phyloP scores from a whole-genome alignment of 495 filamentous ascomycete species.

The Letharia columbiana region DNA sequence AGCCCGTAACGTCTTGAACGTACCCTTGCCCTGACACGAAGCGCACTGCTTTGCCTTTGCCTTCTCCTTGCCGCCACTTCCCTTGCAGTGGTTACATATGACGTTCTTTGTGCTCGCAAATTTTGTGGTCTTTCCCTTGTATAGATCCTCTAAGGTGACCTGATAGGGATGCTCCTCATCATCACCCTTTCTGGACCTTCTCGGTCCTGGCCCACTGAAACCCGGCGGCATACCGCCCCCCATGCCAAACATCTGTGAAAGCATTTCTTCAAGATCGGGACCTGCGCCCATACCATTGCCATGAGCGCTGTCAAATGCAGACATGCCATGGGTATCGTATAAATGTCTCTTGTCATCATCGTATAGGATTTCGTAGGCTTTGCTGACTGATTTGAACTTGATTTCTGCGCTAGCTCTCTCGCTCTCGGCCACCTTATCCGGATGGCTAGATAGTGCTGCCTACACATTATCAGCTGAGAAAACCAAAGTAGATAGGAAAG shows the following conservation, averaged over 20 bases:
- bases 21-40: conserved; percentile 68
- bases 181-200: conserved; percentile 59
- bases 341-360: conserved; percentile 87
- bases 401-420: conserved; percentile 76
- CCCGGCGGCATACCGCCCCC: conserved; percentile 38
- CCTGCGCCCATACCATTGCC: conserved; percentile 59
- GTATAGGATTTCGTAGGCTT: conserved; percentile 95
- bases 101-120: conserved; percentile 90
- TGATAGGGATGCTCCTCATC: conserved; percentile 87
- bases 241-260: conserved; percentile 87
- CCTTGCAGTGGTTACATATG: conserved; percentile 78
- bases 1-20: conserved; percentile 3
- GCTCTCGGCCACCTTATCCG: conserved; percentile 88
- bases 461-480: conserved; percentile 29
- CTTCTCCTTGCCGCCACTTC: conserved; percentile 83
- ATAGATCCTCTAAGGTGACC: conserved; percentile 84
- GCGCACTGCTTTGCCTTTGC: conserved; percentile 79
- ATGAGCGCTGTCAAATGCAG: conserved; percentile 71
- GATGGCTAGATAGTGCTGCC: conserved; percentile 83
- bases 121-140: conserved; percentile 96
- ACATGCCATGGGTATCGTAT: conserved; percentile 92
- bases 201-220: conserved; percentile 41
- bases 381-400: conserved; percentile 81
- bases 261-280: conserved; percentile 80
- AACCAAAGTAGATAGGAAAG: conserved; percentile 2